Evolutionary conservation across 2,329 filamentous ascomycete genomes (phyloP), one percentile per base, ranked within the genome.

Genomic region (Ceratocystis ficicola): DNA sequence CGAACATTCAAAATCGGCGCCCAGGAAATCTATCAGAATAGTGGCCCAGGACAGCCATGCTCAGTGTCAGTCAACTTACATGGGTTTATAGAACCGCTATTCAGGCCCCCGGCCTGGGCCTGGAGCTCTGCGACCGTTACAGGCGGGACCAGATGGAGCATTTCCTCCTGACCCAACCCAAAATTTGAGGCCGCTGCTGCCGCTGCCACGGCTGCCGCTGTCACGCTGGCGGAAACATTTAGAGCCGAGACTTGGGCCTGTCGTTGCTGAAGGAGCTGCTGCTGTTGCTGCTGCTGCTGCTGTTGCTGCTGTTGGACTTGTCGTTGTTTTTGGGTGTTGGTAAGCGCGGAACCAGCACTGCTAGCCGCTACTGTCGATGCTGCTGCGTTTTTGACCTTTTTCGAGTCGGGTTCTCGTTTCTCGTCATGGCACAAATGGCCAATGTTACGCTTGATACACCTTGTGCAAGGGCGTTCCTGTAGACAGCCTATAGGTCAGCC

Each of bases 401-500:
- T 95, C 68, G 87, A 76, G 69, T 86, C 84, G 70, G 86, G 80
- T 73, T 99, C 93, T 76, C 93, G 87, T 71, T 92, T 93, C 77
- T 97, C 94, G 77, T 99, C 94, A 79, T 96, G 94, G 77, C 94
- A 99, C 70, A 99, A 83, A 77, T 99, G 94, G 72, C 93, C 94
- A 76, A 99, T 99, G 78, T 96, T 96, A 73, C 94, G 87, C 79
- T 97, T 99, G 77, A 97, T 90, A 80, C 94, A 99, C 78, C 94
- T 85, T 72, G 90, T 93, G 83, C 94, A 99, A 73, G 94, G 94
- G 75, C 94, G 87, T 80, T 95, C 90, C 90, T 95, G 76, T 25
- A 73, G 28, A 72, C 70, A 41, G 36, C 36, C 10, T 4, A 41
- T 15, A 10, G 10, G 36, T 41, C 36, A 41, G 36, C 36, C 36